These are phyloP conservation scores for Emericellopsis cladophorae DNA, from an alignment of 2,329 filamentous ascomycete genomes.

Conservation along the genomic window DNA sequence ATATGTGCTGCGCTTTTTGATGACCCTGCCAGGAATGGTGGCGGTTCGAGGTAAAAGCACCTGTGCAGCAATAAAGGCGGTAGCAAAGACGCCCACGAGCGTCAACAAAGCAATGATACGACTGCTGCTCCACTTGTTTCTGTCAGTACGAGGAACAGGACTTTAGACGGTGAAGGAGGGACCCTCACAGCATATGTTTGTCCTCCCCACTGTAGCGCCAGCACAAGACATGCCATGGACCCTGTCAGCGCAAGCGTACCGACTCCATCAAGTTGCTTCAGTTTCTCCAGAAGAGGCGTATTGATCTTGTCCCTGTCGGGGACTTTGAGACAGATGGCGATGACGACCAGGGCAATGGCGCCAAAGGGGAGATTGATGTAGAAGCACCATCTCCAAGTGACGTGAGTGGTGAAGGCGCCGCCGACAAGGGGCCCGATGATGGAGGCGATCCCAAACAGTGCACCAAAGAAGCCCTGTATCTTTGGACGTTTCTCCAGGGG, in stretches of 20 bases:
- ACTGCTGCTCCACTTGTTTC: slow-evolving; percentile 27
- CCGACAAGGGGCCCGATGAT: slow-evolving; percentile 35
- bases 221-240: slow-evolving; percentile 28
- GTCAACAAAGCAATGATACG: slow-evolving; percentile 31
- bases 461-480: background rate
- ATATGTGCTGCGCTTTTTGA: slow-evolving; percentile 24
- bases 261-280: background rate
- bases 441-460: slow-evolving; percentile 31
- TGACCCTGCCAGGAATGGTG: slow-evolving; percentile 26
- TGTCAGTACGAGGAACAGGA: slow-evolving; percentile 3
- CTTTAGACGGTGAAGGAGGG: background rate
- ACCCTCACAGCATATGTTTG: slow-evolving; percentile 14
- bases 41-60: slow-evolving; percentile 19
- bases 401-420: slow-evolving; percentile 27
- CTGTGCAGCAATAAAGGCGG: slow-evolving; percentile 26
- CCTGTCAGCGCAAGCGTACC: slow-evolving; percentile 9
- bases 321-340: background rate
- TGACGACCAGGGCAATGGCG: background rate
- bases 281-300: slow-evolving; percentile 11
- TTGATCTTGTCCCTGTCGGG: background rate
- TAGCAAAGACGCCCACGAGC: slow-evolving; percentile 23
- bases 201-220: slow-evolving; percentile 35
- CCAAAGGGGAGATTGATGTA: slow-evolving; percentile 12
- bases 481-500: slow-evolving; percentile 1
- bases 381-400: slow-evolving; percentile 7